Conservation (phyloP, 306 rosid genomes). For the Myrica gale region DNA sequence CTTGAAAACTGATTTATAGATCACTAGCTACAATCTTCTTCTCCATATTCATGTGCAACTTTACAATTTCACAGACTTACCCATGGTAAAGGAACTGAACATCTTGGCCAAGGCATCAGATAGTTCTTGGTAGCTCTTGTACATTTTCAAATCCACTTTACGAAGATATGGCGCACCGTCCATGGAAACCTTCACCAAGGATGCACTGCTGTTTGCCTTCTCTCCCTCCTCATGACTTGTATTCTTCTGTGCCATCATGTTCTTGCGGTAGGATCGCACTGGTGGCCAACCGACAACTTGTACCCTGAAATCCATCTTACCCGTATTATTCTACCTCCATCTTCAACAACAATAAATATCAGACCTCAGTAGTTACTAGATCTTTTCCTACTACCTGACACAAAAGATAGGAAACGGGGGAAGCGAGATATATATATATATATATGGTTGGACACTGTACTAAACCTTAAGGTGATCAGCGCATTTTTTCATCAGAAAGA, state of each 20-base stretch:
- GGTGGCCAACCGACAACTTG: slow-evolving; percentile 99
- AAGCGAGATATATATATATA: no score
- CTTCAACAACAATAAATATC: neutral
- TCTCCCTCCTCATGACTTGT: slow-evolving; percentile 31
- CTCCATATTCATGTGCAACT: neutral
- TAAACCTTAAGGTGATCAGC: neutral
- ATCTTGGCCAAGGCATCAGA: slow-evolving; percentile 96
- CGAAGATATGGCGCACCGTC: slow-evolving; percentile 99
- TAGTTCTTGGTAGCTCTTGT: slow-evolving; percentile 81
- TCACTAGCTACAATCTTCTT: neutral
- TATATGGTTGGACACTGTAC: no score
- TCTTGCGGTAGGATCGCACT: slow-evolving; percentile 94
- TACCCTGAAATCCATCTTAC: slow-evolving; percentile 50
- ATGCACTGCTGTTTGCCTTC: slow-evolving; percentile 40
- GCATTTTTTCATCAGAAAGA: neutral
- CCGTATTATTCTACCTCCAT: neutral
- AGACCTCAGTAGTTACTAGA: neutral
- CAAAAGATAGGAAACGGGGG: neutral
- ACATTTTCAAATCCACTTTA: slow-evolving; percentile 92
- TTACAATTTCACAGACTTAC: slow-evolving; percentile 26
- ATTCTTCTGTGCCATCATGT: slow-evolving; percentile 73
- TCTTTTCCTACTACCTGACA: neutral
- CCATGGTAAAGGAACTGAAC: slow-evolving; percentile 97
- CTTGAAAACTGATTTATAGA: neutral
- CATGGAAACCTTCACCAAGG: slow-evolving; percentile 93